phyloP scores from a whole-genome alignment of 202 grass and related monocot species.

The Dendrocalamus latiflorus region DNA sequence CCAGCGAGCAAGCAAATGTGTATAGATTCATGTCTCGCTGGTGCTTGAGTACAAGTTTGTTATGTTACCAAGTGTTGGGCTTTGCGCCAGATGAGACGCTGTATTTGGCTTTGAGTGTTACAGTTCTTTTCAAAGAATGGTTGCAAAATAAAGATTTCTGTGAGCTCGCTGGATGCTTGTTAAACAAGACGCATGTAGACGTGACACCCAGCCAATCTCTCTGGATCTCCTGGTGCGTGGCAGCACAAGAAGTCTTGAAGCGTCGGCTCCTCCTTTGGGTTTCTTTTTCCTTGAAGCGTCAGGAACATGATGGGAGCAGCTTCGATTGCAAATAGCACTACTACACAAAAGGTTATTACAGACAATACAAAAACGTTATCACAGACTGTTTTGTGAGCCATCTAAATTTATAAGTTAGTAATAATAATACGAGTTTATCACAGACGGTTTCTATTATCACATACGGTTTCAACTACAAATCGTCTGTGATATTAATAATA shows the following conservation, averaged over 20 bases:
- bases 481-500: too few species aligned
- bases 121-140: neutral
- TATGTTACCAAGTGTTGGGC: neutral
- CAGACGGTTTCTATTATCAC: too few species aligned
- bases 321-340: neutral
- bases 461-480: too few species aligned
- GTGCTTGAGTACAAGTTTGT: too few species aligned
- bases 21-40: neutral
- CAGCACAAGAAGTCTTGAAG: neutral
- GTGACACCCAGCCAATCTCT: neutral
- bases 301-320: slow-evolving; percentile 13
- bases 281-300: slow-evolving; percentile 19
- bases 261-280: neutral
- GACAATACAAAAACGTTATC: too few species aligned
- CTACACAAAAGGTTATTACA: too few species aligned
- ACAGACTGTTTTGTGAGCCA: too few species aligned
- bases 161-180: neutral
- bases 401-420: too few species aligned
- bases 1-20: slow-evolving; percentile 9
- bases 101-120: slow-evolving; percentile 1
- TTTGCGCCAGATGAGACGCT: slow-evolving; percentile 11
- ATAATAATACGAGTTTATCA: too few species aligned
- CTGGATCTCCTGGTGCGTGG: neutral
- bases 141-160: too few species aligned
- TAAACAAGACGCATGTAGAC: neutral